Evolutionary conservation across 1,139 yeast genomes (phyloP).

Genomic region (Debaryomyces coudertii): DNA sequence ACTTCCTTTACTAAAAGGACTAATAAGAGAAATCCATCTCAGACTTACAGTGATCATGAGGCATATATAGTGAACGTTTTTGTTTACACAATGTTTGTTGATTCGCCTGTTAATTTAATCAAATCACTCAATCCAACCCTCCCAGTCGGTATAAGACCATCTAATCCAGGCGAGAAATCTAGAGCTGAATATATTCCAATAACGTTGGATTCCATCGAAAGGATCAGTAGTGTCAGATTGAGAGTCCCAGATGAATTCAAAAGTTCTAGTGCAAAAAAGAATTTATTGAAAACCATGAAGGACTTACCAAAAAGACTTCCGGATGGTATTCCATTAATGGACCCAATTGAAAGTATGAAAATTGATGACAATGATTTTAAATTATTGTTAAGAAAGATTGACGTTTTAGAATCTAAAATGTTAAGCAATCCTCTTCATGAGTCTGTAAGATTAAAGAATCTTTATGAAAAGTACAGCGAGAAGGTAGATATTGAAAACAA

Average conservation of each 20-base stretch:
- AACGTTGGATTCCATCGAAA: constrained; percentile 73
- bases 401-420: constrained; percentile 76
- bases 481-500: constrained; percentile 67
- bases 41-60: constrained; percentile 73
- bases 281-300: constrained; percentile 73
- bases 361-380: constrained; percentile 79
- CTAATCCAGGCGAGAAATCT: constrained; percentile 68
- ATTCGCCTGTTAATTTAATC: constrained; percentile 72
- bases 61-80: constrained; percentile 86
- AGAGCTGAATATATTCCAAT: constrained; percentile 83
- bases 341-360: constrained; percentile 91
- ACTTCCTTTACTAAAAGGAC: constrained; percentile 73
- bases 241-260: constrained; percentile 80
- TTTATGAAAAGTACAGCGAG: constrained; percentile 64
- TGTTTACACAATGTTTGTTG: constrained; percentile 76
- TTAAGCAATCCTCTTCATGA: constrained; percentile 70
- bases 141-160: constrained; percentile 89
- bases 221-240: constrained; percentile 78
- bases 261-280: constrained; percentile 68
- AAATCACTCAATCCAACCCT: constrained; percentile 73
- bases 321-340: constrained; percentile 85
- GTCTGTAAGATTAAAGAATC: constrained; percentile 61
- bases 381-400: constrained; percentile 71
- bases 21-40: constrained; percentile 57
- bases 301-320: constrained; percentile 85